These are phyloP conservation scores for Serendipita sp. DNA, from an alignment of 768 basidiomycete genomes.

Conservation along the genomic window DNA sequence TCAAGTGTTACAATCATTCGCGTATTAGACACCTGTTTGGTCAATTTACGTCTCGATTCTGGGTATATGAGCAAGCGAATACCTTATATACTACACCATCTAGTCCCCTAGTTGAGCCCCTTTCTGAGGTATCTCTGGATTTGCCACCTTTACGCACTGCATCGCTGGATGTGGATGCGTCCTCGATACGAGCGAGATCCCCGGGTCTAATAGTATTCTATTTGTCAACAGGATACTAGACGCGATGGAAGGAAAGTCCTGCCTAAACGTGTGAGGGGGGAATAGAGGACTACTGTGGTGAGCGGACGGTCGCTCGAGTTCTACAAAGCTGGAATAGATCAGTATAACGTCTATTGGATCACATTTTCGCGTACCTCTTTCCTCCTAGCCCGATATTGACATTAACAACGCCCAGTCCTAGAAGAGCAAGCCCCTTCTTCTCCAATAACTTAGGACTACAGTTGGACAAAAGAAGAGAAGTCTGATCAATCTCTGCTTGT, in stretches of 20 bases:
- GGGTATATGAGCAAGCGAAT: neutral
- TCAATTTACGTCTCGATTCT: neutral
- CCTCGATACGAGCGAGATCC: constrained; percentile 75
- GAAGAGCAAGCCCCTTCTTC: constrained; percentile 67
- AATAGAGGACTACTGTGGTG: constrained; percentile 55
- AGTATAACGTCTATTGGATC: constrained; percentile 12
- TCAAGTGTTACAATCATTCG: constrained; percentile 70
- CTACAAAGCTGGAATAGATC: constrained; percentile 46
- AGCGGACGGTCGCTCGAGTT: constrained; percentile 68
- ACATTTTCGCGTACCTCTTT: constrained; percentile 46
- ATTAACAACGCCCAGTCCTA: constrained; percentile 49
- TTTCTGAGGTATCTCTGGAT: constrained; percentile 24
- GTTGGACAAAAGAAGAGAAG: constrained; percentile 60
- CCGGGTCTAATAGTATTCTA: constrained; percentile 40
- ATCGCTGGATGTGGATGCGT: constrained; percentile 26
- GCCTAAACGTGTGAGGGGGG: constrained; percentile 79
- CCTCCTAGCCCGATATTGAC: constrained; percentile 82
- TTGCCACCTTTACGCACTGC: constrained; percentile 26
- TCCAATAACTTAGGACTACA: constrained; percentile 76
- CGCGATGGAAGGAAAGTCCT: constrained; percentile 7
- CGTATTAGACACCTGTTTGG: constrained; percentile 53
- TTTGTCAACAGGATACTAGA: neutral
- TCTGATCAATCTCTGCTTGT: constrained; percentile 69
- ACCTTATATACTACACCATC: constrained; percentile 87
- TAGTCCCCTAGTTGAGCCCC: constrained; percentile 22